Percentiles rank a stretch among this genome's conserved stretches.
Evolutionary conservation across 116 monocot species (phyloP).

Genomic region (Dioscorea cayenensis): DNA sequence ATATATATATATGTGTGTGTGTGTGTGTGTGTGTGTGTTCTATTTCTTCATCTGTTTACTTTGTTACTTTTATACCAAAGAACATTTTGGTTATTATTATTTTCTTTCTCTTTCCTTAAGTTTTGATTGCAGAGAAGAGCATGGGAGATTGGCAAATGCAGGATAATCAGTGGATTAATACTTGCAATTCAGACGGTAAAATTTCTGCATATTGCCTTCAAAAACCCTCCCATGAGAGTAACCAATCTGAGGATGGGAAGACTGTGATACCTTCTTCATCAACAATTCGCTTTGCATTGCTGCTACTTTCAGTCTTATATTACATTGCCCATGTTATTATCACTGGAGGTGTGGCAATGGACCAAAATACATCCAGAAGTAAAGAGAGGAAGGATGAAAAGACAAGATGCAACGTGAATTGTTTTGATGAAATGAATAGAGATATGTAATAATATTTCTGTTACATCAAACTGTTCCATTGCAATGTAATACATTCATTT

Average conservation of each 20-base stretch:
- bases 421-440: too few species aligned
- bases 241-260: background rate
- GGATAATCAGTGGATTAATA: background rate
- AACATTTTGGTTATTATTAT: background rate
- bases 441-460: too few species aligned
- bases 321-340: background rate
- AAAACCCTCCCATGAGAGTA: background rate
- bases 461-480: too few species aligned
- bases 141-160: background rate
- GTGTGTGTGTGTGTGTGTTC: too few species aligned
- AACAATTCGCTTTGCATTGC: background rate
- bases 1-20: background rate
- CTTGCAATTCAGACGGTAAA: background rate
- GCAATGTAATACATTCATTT: too few species aligned
- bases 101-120: background rate
- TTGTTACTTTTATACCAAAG: background rate
- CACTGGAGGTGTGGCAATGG: background rate
- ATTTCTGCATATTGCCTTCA: background rate
- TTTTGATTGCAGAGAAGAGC: background rate
- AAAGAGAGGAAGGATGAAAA: too few species aligned
- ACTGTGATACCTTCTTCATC: background rate
- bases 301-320: background rate
- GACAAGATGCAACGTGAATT: too few species aligned
- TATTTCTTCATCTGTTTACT: too few species aligned
- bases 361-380: background rate